Evolutionary conservation across 140 eudicot genomes (phyloP), one percentile per base, ranked within the genome.

Genomic region (Flaveria floridana): DNA sequence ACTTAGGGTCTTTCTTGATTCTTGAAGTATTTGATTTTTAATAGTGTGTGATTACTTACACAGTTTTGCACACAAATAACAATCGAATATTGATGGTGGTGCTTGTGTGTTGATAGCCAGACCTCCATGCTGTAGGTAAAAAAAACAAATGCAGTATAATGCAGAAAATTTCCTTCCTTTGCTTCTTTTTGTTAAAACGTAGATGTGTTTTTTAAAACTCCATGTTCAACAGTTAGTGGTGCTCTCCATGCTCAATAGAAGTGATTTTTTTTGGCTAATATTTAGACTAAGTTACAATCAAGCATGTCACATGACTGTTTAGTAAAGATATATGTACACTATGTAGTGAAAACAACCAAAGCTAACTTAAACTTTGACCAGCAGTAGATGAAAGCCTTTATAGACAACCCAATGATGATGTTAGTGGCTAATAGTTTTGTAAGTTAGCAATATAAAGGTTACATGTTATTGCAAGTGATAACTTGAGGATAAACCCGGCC

Each of bases 1-100:
- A 7, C 52, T 65, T 50, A 34, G 41, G 55, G 67, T 37, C 16
- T 68, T 30, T 65, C 48, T 34, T 65, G 70, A 65, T 65, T 65
- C 68, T 23, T 55, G 61, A 42, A 68, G 50, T 15, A 28, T 47
- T 10, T 16, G 71, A 11, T 15, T 12, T 61, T 74, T 13, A 46
- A 53, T 2, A 72, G 11, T 34, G 66, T 19, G 76, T 19, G 68
- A 72, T 72, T 39, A 13, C 68, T 61, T 26, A 61, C 11, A 26
- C 10, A 26, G 19, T 61, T 26, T 25, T 3, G 28, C 10, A 23
- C 47, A 58, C 58, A 56, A 19, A 59, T 3, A 68, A 4, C 20
- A 47, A n/a, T 14, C 23, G 7, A 21, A 73, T 58, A 28, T 55
- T 21, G 19, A 53, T 53, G 28, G 67, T 13, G 46, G 39, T 23